Evolutionary conservation across 2,329 filamentous ascomycete species (phyloP).

Genomic region (Botrytis squamosa): DNA sequence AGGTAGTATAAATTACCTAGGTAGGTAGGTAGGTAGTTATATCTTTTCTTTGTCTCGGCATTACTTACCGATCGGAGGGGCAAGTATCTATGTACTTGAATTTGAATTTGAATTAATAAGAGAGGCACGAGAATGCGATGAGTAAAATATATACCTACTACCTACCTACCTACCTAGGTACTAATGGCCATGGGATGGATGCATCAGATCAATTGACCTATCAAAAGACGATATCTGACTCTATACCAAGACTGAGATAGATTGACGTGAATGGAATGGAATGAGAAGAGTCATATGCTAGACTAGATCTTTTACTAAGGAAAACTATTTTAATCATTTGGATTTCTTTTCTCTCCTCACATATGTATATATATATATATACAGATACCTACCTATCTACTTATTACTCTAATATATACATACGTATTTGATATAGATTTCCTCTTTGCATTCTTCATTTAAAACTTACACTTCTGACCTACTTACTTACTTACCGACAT

Average conservation of each 20-base stretch:
- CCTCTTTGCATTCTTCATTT: background rate
- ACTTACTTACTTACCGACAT: background rate
- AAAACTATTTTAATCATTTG: background rate
- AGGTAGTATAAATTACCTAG: no score
- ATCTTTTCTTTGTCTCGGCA: conserved; percentile 1
- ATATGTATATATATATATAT: background rate
- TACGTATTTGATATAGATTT: background rate
- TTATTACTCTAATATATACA: background rate
- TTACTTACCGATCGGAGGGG: background rate
- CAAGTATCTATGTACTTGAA: no score
- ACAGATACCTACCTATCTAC: background rate
- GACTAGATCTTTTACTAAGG: background rate
- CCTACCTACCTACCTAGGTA: background rate
- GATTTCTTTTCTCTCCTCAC: background rate
- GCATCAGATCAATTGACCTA: background rate
- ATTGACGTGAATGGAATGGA: background rate
- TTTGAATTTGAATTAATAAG: background rate
- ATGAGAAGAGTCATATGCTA: conserved; percentile 2
- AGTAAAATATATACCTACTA: background rate
- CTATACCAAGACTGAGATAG: background rate
- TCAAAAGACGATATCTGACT: background rate
- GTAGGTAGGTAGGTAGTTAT: no score
- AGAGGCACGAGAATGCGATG: background rate
- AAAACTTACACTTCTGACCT: background rate
- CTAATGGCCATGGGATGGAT: background rate